Evolutionary conservation across 148 eudicot species (phyloP), one percentile per base, ranked within the genome.

Genomic region (Spergularia bocconei): DNA sequence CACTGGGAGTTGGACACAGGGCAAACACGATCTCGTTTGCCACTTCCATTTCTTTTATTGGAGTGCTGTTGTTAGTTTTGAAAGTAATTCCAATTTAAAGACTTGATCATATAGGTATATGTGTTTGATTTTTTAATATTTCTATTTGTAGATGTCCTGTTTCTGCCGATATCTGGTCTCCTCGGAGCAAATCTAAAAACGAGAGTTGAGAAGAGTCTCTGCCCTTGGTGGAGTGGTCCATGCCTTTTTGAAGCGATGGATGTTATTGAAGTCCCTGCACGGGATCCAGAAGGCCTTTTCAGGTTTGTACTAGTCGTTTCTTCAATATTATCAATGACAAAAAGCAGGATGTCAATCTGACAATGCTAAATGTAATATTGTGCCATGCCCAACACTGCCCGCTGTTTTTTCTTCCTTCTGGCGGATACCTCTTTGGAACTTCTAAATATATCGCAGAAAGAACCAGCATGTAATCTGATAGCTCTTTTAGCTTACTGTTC

Each of bases 81-180:
- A 5, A 56, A 56, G n/a, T 23, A 56, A 17, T 0, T 7, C 59
- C 21, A n/a, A 14, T 17, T 56, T 16, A 56, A 56, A 56, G 48
- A 44, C 48, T 2, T 6, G 5, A 44, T 6, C 8, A 15, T n/a
- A 5, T 8, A 58, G 3, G 62, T 58, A 8, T 33, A 29, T 29
- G 36, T n/a, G 62, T n/a, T 20, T 58, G 6, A 55, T 11, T 66
- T 72, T 25, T 44, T 58, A 29, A 33, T 39, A 66, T 2, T 52
- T 58, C 25, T 53, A 16, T 69, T 74, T 87, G 75, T 91, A 96
- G 99, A 96, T 79, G 97, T 96, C 70, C 82, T 61, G 59, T 89
- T 96, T 81, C 94, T 96, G 68, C 99, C 99, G 41, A 89, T 96
- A 84, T 96, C 97, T 67, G 99, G 98, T 41, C 90, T 96, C 69